A percentile compares a stretch with the other conserved stretches of the same genome.
phyloP scores from a whole-genome alignment of 441 rosid genomes.

The Breynia disticha region DNA sequence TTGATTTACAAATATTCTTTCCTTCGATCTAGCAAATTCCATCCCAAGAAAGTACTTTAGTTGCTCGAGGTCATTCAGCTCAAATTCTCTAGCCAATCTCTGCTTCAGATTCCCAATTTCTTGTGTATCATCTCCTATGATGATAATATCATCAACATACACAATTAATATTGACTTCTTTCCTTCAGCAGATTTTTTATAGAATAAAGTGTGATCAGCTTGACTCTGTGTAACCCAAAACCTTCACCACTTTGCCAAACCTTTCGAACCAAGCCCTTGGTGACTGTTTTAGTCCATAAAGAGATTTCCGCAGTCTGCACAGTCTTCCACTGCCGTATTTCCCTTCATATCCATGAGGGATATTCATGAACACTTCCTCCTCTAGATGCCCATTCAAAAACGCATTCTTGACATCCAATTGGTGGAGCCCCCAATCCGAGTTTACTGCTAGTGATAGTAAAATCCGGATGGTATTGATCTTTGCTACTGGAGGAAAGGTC shows the following conservation, averaged over 20 bases:
- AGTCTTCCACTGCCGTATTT: not conserved
- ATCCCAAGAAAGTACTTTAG: not conserved
- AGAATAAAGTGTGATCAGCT: not conserved
- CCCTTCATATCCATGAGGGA: not conserved
- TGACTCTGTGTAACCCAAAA: not conserved
- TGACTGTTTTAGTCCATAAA: not conserved
- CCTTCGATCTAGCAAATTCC: not conserved
- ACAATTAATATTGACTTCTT: not conserved
- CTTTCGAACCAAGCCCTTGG: conserved; percentile 2
- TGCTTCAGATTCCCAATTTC: not conserved
- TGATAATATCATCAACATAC: not conserved
- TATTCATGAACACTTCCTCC: not conserved
- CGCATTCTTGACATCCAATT: conserved; percentile 1
- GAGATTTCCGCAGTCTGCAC: not conserved
- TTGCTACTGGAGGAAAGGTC: not conserved
- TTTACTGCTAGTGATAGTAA: not conserved
- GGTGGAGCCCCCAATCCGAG: not conserved
- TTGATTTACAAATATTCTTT: not conserved
- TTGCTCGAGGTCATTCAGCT: not conserved
- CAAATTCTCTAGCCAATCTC: not conserved
- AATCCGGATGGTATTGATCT: not conserved
- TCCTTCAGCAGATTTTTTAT: not conserved
- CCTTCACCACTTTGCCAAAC: not conserved
- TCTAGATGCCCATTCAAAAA: not conserved
- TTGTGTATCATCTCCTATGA: not conserved